Conservation (phyloP, 768 basidiomycete genomes). For the Lactarius tabidus region DNA sequence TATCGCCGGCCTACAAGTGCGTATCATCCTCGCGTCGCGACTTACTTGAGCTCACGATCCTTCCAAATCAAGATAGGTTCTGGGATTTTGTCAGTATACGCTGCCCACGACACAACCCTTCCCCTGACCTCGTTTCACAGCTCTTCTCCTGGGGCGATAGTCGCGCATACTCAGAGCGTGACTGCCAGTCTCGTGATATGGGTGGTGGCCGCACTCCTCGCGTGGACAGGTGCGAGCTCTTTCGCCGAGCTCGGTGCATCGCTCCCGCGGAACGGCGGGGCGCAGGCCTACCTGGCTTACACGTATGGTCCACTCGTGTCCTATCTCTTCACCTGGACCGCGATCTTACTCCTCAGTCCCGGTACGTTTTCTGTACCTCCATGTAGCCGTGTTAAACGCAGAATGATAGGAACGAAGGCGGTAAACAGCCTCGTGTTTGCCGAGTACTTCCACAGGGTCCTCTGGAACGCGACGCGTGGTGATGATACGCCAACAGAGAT, state of each 20-base stretch:
- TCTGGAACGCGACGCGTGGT: slow-evolving; percentile 11
- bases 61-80: slow-evolving; percentile 8
- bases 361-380: background rate
- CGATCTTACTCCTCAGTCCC: background rate
- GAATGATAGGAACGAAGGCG: slow-evolving; percentile 10
- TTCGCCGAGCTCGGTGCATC: slow-evolving; percentile 12
- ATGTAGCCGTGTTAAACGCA: background rate
- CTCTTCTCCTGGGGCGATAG: slow-evolving; percentile 13
- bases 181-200: slow-evolving; percentile 2
- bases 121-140: background rate
- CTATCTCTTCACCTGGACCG: slow-evolving; percentile 12
- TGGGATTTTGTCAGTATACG: slow-evolving; percentile 11
- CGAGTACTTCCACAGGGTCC: slow-evolving; percentile 3
- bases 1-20: slow-evolving; percentile 10
- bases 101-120: background rate
- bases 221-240: slow-evolving; percentile 11
- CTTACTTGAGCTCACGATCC: background rate
- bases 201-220: slow-evolving; percentile 1
- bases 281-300: slow-evolving; percentile 12
- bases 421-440: slow-evolving; percentile 16
- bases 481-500: slow-evolving; percentile 6
- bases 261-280: slow-evolving; percentile 11
- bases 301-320: slow-evolving; percentile 14
- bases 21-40: background rate
- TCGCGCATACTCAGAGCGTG: slow-evolving; percentile 7